Conservation (phyloP, 352 stramenopile genomes). For the Blastocystis sp. region DNA sequence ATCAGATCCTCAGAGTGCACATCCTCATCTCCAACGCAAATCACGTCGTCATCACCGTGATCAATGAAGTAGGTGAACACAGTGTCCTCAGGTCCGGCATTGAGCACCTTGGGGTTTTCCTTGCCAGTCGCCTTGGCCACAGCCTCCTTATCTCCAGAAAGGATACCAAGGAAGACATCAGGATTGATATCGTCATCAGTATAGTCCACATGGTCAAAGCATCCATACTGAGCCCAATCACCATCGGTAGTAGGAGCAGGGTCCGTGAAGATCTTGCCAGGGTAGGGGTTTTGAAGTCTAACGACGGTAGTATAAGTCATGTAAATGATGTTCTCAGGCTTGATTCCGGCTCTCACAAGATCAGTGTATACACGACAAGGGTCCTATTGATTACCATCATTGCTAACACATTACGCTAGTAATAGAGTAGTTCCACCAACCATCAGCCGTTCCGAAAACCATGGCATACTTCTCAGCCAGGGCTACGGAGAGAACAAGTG, state of each 20-base stretch:
- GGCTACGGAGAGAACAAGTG: neutral
- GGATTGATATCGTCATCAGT: conserved; percentile 21
- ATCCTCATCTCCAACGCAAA: too few relatives aligned
- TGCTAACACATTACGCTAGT: neutral
- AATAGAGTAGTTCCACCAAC: conserved; percentile 50
- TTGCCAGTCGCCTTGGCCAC: conserved; percentile 1
- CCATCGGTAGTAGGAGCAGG: too few relatives aligned
- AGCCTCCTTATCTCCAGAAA: neutral
- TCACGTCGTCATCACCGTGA: too few relatives aligned
- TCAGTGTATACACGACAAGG: neutral
- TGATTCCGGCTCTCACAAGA: too few relatives aligned
- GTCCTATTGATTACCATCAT: neutral
- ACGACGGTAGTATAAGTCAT: neutral
- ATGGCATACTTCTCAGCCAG: too few relatives aligned
- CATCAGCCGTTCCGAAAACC: neutral
- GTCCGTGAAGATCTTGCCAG: neutral
- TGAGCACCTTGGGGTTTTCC: neutral
- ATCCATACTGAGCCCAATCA: neutral
- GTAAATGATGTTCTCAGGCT: too few relatives aligned
- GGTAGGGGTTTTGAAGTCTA: neutral
- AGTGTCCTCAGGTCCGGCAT: too few relatives aligned
- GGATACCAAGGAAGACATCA: conserved; percentile 25
- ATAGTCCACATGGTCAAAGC: conserved; percentile 16
- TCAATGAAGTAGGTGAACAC: too few relatives aligned
- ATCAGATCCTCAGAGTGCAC: neutral